Evolutionary conservation across 371 early-diverging fungal genomes (phyloP).

Genomic region (Mucor saturninus): DNA sequence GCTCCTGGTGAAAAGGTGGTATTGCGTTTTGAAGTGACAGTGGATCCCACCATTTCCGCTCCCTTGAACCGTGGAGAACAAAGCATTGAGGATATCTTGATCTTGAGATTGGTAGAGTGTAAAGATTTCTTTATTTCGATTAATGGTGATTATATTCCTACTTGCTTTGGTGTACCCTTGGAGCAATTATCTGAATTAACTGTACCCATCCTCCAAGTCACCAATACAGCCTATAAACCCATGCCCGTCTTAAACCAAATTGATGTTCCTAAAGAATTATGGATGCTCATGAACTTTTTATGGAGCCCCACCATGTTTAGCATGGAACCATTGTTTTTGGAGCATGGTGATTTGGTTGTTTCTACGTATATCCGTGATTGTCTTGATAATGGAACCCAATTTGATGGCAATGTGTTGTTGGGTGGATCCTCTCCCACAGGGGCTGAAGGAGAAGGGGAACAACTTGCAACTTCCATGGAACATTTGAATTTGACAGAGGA

Average conservation of each 20-base stretch:
- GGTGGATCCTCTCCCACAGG: slow-evolving; percentile 7
- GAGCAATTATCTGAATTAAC: slow-evolving; percentile 65
- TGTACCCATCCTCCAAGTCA: slow-evolving; percentile 52
- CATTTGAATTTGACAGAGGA: slow-evolving; percentile 10
- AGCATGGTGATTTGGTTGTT: slow-evolving; percentile 68
- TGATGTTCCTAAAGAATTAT: slow-evolving; percentile 81
- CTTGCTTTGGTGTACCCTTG: slow-evolving; percentile 77
- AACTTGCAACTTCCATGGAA: slow-evolving; percentile 1
- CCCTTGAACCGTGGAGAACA: slow-evolving; percentile 70
- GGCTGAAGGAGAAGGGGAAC: too few species aligned
- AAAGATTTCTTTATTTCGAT: slow-evolving; percentile 86
- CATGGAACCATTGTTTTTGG: slow-evolving; percentile 61
- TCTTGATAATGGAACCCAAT: slow-evolving; percentile 78
- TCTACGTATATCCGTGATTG: slow-evolving; percentile 78
- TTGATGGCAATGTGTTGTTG: slow-evolving; percentile 63
- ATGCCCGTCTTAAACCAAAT: slow-evolving; percentile 40
- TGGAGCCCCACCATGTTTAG: slow-evolving; percentile 51
- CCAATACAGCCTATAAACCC: slow-evolving; percentile 10
- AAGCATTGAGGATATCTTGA: slow-evolving; percentile 75
- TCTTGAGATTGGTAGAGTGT: slow-evolving; percentile 81
- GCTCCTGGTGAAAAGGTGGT: slow-evolving; percentile 71
- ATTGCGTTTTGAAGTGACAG: slow-evolving; percentile 71
- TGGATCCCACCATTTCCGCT: slow-evolving; percentile 67
- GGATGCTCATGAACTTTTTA: slow-evolving; percentile 83
- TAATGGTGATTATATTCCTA: slow-evolving; percentile 69